These are phyloP conservation scores for Hanseniaspora lindneri DNA, from an alignment of 805 yeast genomes.

Conservation along the genomic window DNA sequence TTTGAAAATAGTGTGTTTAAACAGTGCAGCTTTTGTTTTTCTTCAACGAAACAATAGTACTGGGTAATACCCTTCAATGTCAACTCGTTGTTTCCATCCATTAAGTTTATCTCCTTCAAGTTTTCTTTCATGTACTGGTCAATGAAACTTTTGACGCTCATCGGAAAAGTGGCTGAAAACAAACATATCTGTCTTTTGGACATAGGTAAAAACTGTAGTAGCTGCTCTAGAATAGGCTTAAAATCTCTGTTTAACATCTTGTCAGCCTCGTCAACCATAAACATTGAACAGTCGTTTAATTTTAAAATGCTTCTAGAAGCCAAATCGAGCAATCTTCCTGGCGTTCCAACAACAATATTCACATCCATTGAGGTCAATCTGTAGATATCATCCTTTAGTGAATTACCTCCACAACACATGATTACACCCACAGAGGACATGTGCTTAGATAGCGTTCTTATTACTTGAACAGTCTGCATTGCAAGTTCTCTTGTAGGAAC, in stretches of 20 bases:
- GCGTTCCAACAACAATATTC: constrained; percentile 91
- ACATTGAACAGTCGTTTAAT: constrained; percentile 70
- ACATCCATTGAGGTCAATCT: constrained; percentile 79
- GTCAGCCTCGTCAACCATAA: constrained; percentile 98
- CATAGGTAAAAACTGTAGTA: constrained; percentile 63
- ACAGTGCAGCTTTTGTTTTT: constrained; percentile 89
- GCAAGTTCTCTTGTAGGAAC: constrained; percentile 98
- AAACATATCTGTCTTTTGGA: constrained; percentile 67
- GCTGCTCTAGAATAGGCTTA: constrained; percentile 74
- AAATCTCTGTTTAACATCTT: constrained; percentile 89
- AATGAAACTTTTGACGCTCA: constrained; percentile 86
- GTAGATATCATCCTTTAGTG: constrained; percentile 82
- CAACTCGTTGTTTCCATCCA: constrained; percentile 64
- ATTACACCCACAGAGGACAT: constrained; percentile 71
- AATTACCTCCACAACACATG: constrained; percentile 98
- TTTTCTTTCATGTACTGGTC: constrained; percentile 65
- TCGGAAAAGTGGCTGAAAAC: constrained; percentile 92
- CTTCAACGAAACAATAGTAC: constrained; percentile 97
- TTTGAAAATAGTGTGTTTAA: constrained; percentile 88
- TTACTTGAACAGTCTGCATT: constrained; percentile 93
- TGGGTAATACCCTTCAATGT: constrained; percentile 94
- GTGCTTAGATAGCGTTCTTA: constrained; percentile 89
- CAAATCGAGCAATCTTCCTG: constrained; percentile 91
- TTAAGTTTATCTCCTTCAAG: constrained; percentile 89
- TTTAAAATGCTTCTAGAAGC: constrained; percentile 83